Conservation (phyloP, 179 eudicot genomes). For the Silene coronaria region DNA sequence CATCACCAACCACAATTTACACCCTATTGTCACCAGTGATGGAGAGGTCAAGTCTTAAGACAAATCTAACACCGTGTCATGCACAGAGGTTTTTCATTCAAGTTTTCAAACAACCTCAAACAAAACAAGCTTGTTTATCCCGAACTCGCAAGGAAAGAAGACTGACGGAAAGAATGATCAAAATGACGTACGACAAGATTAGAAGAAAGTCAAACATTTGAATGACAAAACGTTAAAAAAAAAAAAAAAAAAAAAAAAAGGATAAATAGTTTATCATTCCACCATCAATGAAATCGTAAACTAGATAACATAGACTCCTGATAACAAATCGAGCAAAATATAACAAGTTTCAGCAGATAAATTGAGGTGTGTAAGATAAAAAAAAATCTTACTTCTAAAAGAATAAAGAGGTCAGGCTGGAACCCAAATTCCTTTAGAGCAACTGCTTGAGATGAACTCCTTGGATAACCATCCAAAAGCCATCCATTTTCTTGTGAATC, state of each 20-base stretch:
- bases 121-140: background rate
- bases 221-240: too few relatives aligned
- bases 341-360: background rate
- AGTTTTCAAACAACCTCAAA: background rate
- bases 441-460: slow-evolving; percentile 91
- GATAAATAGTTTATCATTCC: too few relatives aligned
- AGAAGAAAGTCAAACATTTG: background rate
- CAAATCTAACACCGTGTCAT: background rate
- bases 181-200: background rate
- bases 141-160: background rate
- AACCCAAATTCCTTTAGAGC: slow-evolving; percentile 73
- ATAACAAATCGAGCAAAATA: background rate
- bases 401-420: slow-evolving; percentile 78
- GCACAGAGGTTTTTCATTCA: background rate
- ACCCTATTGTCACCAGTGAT: background rate
- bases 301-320: background rate
- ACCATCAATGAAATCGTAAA: background rate
- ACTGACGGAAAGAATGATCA: background rate
- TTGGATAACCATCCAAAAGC: slow-evolving; percentile 98
- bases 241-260: too few relatives aligned
- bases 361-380: background rate
- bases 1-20: background rate
- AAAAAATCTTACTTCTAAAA: slow-evolving; percentile 73
- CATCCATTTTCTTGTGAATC: slow-evolving; percentile 93
- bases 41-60: background rate